Evolutionary conservation across 257 asterid species (phyloP), one percentile per base, ranked within the genome.

Genomic region (Coffea canephora): DNA sequence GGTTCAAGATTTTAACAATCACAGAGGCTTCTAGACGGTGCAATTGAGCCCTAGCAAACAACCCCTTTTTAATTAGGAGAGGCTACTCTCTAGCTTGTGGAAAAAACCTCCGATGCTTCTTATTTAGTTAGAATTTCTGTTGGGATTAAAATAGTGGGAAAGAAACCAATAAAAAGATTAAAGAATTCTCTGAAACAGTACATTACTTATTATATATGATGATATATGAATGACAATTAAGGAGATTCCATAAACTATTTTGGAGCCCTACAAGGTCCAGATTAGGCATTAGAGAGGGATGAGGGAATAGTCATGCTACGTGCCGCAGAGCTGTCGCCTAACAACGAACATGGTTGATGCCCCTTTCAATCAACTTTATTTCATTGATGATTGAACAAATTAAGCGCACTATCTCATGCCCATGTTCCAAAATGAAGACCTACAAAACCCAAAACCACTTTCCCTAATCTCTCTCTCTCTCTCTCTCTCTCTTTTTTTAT

Each of bases 361-460:
- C 61, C 61, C 11, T 71, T 71, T 71, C 75, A 71, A 71, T 71
- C 75, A 71, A 71, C 75, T 71, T 71, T 71, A 71, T 71, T 46
- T 71, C 75, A n/a, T 71, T 71, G 6, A 2, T n/a, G 41, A 25
- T 46, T 71, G 75, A 71, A 27, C 12, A 71, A 48, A 71, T 71
- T 71, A 48, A 25, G 59, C 39, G 75, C 75, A 71, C 75, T 71
- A 71, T 12, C 75, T 25, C 75, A 23, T n/a, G 6, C 61, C 54
- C 75, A 23, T 46, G 61, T 71, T 48, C 61, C 21, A n/a, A 71
- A 4, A 23, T 46, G 43, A 71, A 71, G 5, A 68, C 49, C 48
- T 36, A 16, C 73, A 68, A 36, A 68, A 9, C 52, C 1, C 13
- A 68, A 34, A 34, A 25, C 75, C 75, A 71, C 23, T 71, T 23